Base-by-base conservation (phyloP, 169 alveolate species). In the Plasmodium vivax region DNA sequence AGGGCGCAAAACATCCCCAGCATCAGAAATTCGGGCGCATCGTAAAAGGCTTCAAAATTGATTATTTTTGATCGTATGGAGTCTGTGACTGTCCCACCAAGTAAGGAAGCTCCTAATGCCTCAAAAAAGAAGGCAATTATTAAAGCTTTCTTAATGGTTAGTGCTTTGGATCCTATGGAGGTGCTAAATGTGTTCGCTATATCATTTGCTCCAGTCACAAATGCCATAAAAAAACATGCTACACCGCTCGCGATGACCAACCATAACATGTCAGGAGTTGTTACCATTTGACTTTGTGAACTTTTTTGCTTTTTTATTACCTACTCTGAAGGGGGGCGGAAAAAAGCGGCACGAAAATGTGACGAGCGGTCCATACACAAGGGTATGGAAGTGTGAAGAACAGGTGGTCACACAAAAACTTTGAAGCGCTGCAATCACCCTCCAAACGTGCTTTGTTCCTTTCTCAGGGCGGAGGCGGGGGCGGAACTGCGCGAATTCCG, bases 1-100 rank as follows among this genome's bases (percentile, higher is more conserved):
- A 96, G 83, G 58, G 98, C 93, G 84, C 97, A 91, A 93, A 96
- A 79, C 98, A 97, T 97, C 19, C 98, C 98, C 47, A 96, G n/a
- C 96, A 98, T 97, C 94, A 97, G 77, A 34, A 95, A 91, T 77
- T 94, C 93, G 5, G 98, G 98, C 6, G 95, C 71, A 73, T 95
- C 98, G 4, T 93, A 62, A 92, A 97, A 97, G 14, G 96, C 97
- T 32, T 81, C 93, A 72, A 96, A 95, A 51, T 97, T 96, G 12
- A 97, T 84, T 41, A 97, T 96, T 56, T 90, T 95, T n/a, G 95
- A 92, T 27, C 98, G 96, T 12, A 97, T 95, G 0, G 98, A 83
- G 77, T 97, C 98, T 0, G 98, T 94, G n/a, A 97, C 98, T 32
- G 98, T 93, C 3, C 97, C 98, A 62, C 98, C 98, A 32, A 97